Evolutionary conservation across 2,329 filamentous ascomycete genomes (phyloP).

Genomic region (Aspergillus viridinutans): DNA sequence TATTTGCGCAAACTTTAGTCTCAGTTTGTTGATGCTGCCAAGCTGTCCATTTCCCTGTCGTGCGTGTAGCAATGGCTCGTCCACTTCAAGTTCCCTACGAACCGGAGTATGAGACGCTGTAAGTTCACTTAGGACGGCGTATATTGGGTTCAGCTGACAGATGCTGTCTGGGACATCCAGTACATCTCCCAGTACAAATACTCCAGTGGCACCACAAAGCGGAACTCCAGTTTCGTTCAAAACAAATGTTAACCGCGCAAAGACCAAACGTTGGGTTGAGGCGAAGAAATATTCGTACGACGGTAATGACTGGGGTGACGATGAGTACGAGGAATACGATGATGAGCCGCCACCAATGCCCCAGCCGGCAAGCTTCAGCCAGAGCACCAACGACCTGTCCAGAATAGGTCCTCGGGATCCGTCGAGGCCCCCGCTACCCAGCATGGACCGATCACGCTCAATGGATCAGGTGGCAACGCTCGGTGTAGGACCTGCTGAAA

Average conservation of each 20-base stretch:
- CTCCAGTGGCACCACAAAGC: slow-evolving; percentile 26
- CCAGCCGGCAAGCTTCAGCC: slow-evolving; percentile 21
- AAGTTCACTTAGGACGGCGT: slow-evolving; percentile 7
- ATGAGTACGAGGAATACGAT: slow-evolving; percentile 59
- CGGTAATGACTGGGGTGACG: slow-evolving; percentile 86
- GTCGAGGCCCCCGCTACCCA: slow-evolving; percentile 13
- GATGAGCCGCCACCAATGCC: slow-evolving; percentile 45
- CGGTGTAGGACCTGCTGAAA: slow-evolving; percentile 10
- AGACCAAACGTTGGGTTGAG: slow-evolving; percentile 93
- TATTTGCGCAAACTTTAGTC: not conserved
- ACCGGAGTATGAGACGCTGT: slow-evolving; percentile 22
- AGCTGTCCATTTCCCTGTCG: slow-evolving; percentile 1
- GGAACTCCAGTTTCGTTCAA: slow-evolving; percentile 61
- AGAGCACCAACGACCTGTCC: slow-evolving; percentile 21
- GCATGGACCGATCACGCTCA: slow-evolving; percentile 38
- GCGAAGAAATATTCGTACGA: slow-evolving; percentile 84
- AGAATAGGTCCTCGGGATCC: slow-evolving; percentile 7
- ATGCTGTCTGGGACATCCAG: not conserved
- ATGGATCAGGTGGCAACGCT: slow-evolving; percentile 28
- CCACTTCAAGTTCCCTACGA: slow-evolving; percentile 20
- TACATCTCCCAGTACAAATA: slow-evolving; percentile 19
- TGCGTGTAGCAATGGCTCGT: slow-evolving; percentile 24
- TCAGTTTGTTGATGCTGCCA: slow-evolving; percentile 1
- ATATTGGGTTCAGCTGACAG: not conserved
- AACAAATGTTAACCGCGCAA: slow-evolving; percentile 80